Conservation (phyloP, 2,329 filamentous ascomycete genomes). For the Aspergillus pseudoglaucus region DNA sequence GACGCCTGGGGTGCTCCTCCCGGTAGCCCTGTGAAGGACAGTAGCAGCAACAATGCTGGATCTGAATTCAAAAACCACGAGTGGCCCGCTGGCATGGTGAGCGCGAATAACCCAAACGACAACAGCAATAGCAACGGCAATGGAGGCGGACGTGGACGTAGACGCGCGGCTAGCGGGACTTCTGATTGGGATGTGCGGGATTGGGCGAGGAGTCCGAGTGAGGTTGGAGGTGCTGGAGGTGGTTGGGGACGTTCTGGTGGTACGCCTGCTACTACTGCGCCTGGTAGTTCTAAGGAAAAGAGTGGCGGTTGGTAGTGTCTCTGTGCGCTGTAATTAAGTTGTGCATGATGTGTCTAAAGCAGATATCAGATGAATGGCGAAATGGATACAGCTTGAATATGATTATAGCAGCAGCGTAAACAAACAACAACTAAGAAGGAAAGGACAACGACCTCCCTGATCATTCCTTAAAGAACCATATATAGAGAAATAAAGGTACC, state of each 20-base stretch:
- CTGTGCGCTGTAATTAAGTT: too few relatives aligned
- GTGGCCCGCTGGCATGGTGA: neutral
- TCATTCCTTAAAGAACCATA: neutral
- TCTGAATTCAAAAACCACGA: neutral
- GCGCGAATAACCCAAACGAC: neutral
- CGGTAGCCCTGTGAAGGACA: neutral
- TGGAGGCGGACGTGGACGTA: neutral
- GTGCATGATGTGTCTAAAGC: too few relatives aligned
- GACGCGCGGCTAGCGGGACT: neutral
- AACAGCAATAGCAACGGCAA: neutral
- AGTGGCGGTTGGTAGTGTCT: too few relatives aligned
- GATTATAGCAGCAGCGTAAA: neutral
- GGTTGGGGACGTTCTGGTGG: neutral
- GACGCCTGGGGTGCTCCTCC: neutral
- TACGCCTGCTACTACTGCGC: too few relatives aligned
- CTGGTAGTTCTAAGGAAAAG: neutral
- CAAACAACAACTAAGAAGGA: neutral
- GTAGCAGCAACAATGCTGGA: neutral
- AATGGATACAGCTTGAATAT: too few relatives aligned
- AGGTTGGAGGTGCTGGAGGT: neutral
- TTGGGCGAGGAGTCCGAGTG: slow-evolving; percentile 1
- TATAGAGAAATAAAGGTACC: neutral
- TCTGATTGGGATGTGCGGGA: neutral
- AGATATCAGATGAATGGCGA: too few relatives aligned
- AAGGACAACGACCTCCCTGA: neutral